Evolutionary conservation across 495 filamentous ascomycete genomes (phyloP), one percentile per base, ranked within the genome.

Genomic region (Aspergillus egyptiacus): DNA sequence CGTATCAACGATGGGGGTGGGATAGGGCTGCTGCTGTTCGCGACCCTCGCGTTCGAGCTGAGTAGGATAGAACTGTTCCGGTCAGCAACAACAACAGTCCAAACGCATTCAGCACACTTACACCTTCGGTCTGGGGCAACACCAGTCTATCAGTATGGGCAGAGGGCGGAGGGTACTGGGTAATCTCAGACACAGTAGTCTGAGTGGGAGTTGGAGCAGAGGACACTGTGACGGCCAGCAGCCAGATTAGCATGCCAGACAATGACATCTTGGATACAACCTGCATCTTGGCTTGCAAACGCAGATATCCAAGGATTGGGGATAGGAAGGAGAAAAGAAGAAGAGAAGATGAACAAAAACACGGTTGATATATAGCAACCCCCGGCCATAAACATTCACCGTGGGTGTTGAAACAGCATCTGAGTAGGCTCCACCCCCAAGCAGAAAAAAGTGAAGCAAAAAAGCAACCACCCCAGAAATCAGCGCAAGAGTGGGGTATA

Each of bases 31-130:
- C 22, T 66, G 33, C 15, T 64, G 60, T 28, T 64, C 55, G 58
- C 64, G 67, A 14, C 73, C 75, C n/a, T 69, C 62, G 10, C 60
- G 58, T 25, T 76, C 65, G 14, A 78, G 60, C 9, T 51, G 52
- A 8, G 65, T 65, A 7, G 66, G 69, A 46, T 69, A 71, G 24
- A 59, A 61, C 67, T 73, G 38, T 27, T 49, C 27, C 39, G 13
- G 56, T 48, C 19, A 48, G 41, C 9, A 39, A 10, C n/a, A 14
- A 15, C 27, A 2, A 22, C n/a, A n/a, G n/a, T 19, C 0, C 30
- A 7, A 32, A 27, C 30, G 22, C 14, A 4, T 25, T 1, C 15
- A 6, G 2, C 20, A 9, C 13, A 62, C 69, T 53, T 64, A 72
- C 69, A 14, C 65, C 68, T 15, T 61, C 35, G 6, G 65, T 57